Percentiles rank a stretch among this genome's conserved stretches.
These are phyloP conservation scores for Effrenium voratum DNA, from an alignment of 73 alveolate genomes.

Conservation along the genomic window DNA sequence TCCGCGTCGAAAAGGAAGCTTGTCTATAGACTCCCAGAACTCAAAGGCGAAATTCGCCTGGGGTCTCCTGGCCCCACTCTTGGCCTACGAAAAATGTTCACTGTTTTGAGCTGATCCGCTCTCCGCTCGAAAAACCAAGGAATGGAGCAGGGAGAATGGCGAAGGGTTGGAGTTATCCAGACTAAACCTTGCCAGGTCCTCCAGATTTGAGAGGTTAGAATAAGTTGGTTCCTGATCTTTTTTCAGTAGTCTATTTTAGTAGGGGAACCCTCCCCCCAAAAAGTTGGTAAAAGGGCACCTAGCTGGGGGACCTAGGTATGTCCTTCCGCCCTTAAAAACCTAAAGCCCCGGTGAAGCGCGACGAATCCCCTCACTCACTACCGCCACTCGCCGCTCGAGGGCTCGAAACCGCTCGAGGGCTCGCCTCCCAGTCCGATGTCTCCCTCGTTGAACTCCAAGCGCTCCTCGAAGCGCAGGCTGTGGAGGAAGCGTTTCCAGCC, in stretches of 20 bases:
- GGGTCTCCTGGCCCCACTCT: not conserved
- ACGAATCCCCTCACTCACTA: not conserved
- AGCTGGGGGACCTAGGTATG: not conserved
- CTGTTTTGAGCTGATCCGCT: not conserved
- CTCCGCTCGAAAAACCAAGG: not conserved
- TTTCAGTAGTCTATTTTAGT: no score
- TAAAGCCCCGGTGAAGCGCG: not conserved
- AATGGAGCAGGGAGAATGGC: no score
- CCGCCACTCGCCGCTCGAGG: no score
- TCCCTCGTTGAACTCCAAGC: constrained; percentile 83
- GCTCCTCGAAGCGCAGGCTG: constrained; percentile 45
- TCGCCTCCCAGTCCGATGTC: constrained; percentile 87
- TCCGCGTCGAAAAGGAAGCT: not conserved
- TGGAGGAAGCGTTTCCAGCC: constrained; percentile 73
- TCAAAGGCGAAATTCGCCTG: no score
- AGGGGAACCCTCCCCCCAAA: no score
- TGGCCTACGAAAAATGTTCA: not conserved
- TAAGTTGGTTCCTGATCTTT: no score
- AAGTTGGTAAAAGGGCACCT: not conserved
- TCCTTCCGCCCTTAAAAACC: not conserved
- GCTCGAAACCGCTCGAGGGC: no score
- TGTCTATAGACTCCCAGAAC: no score
- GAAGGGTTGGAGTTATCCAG: no score
- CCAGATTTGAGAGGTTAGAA: no score
- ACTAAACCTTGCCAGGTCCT: no score